phyloP scores from a whole-genome alignment of 345 rosid species.

The Populus pruinosa region DNA sequence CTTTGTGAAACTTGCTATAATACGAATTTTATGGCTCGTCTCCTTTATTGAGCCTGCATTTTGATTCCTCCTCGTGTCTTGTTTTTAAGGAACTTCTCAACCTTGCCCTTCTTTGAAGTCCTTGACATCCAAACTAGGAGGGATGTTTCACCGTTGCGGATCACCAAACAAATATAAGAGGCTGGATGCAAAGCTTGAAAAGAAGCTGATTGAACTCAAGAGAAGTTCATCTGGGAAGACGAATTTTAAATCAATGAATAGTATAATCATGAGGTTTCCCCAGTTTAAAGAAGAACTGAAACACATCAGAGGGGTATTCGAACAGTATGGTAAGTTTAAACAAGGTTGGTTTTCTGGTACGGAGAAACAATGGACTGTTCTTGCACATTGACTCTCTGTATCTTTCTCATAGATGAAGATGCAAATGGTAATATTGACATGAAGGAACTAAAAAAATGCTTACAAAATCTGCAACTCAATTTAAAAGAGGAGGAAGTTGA shows the following conservation, averaged over 20 bases:
- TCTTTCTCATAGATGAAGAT: constrained; percentile 50
- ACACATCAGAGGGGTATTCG: constrained; percentile 59
- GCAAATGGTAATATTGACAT: constrained; percentile 62
- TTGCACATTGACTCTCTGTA: neutral
- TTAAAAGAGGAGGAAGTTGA: constrained; percentile 61
- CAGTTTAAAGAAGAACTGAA: constrained; percentile 56
- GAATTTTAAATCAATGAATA: constrained; percentile 59
- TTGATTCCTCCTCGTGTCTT: constrained; percentile 7
- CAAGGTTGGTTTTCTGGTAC: neutral
- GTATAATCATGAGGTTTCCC: constrained; percentile 72
- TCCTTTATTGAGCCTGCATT: neutral
- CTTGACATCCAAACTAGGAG: constrained; percentile 36
- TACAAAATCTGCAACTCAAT: constrained; percentile 50
- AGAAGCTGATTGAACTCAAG: constrained; percentile 63
- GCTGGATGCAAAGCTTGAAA: constrained; percentile 65
- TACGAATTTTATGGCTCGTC: neutral
- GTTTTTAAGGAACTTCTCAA: constrained; percentile 32
- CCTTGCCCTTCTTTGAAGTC: constrained; percentile 36
- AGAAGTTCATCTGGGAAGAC: constrained; percentile 37
- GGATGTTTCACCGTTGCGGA: constrained; percentile 44
- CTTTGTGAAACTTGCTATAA: neutral
- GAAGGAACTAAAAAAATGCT: constrained; percentile 63
- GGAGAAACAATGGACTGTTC: neutral
- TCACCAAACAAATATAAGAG: constrained; percentile 52
- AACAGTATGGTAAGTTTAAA: constrained; percentile 53